Percentiles rank a stretch among this genome's conserved stretches.
Conservation (phyloP, 2,329 filamentous ascomycete species). For the Pseudogymnoascus sp. region DNA sequence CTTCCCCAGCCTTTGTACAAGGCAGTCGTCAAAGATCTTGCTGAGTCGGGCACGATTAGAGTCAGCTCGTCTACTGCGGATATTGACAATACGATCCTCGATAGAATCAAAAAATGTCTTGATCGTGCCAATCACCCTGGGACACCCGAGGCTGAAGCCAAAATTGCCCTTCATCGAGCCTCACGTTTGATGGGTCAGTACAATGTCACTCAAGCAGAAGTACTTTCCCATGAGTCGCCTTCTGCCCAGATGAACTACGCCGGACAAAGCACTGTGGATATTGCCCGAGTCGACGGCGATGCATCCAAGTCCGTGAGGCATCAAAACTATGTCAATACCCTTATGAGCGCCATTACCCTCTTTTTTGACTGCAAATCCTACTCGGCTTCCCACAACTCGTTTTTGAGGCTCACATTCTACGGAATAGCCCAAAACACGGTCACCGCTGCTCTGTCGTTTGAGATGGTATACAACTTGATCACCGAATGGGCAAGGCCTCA, state of each 20-base stretch:
- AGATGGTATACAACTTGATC: constrained; percentile 6
- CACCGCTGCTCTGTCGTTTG: not conserved
- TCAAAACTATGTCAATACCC: not conserved
- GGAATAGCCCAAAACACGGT: constrained; percentile 1
- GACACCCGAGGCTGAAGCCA: not conserved
- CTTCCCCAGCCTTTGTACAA: not conserved
- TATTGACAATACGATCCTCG: not conserved
- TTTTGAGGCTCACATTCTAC: not conserved
- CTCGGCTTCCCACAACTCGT: not conserved
- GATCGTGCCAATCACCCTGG: not conserved
- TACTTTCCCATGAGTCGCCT: not conserved
- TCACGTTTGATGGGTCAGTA: not conserved
- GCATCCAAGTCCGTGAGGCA: not conserved
- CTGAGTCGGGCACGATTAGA: not conserved
- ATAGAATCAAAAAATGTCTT: not conserved
- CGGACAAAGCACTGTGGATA: not conserved
- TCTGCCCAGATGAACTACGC: not conserved
- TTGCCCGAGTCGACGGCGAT: not conserved
- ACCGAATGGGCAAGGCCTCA: not conserved
- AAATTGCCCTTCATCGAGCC: not conserved
- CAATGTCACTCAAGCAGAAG: not conserved
- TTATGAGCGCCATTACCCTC: not conserved
- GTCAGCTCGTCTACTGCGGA: not conserved
- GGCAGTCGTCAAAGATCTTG: not conserved
- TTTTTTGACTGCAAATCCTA: constrained; percentile 8